A percentile compares a stretch with the other conserved stretches of the same genome.
Evolutionary conservation across 2,329 filamentous ascomycete species (phyloP).

Genomic region (Pseudogymnoascus sp.): DNA sequence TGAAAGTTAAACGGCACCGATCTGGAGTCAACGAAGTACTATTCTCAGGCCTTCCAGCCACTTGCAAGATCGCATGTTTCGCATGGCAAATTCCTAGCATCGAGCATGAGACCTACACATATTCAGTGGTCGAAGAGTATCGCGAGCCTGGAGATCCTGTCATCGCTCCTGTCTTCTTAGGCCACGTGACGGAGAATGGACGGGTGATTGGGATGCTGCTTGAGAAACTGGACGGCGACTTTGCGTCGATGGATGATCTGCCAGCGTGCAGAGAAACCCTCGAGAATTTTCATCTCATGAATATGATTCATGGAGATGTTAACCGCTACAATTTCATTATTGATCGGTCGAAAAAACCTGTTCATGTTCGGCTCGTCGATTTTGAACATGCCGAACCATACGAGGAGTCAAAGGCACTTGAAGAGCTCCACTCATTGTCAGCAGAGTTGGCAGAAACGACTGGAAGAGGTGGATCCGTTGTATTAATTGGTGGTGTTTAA

Average conservation of each 20-base stretch:
- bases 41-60: background rate
- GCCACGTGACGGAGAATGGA: conserved; percentile 29
- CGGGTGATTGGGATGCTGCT: conserved; percentile 31
- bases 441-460: conserved; percentile 11
- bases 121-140: conserved; percentile 9
- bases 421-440: conserved; percentile 11
- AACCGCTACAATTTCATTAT: conserved; percentile 12
- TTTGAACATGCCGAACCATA: conserved; percentile 12
- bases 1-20: conserved; percentile 13
- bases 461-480: conserved; percentile 9
- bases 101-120: conserved; percentile 19
- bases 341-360: conserved; percentile 9
- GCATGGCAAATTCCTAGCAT: conserved; percentile 18
- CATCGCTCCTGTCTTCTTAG: conserved; percentile 30
- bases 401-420: conserved; percentile 10
- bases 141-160: background rate
- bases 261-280: conserved; percentile 24
- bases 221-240: conserved; percentile 28
- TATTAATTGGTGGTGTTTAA: conserved; percentile 5
- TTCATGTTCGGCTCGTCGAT: conserved; percentile 12
- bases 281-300: conserved; percentile 19
- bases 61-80: conserved; percentile 20
- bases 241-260: conserved; percentile 25
- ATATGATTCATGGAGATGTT: conserved; percentile 13
- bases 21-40: conserved; percentile 11